phyloP scores from a whole-genome alignment of 129 eudicot genomes.

The carrot (Daucus carota) region DNA sequence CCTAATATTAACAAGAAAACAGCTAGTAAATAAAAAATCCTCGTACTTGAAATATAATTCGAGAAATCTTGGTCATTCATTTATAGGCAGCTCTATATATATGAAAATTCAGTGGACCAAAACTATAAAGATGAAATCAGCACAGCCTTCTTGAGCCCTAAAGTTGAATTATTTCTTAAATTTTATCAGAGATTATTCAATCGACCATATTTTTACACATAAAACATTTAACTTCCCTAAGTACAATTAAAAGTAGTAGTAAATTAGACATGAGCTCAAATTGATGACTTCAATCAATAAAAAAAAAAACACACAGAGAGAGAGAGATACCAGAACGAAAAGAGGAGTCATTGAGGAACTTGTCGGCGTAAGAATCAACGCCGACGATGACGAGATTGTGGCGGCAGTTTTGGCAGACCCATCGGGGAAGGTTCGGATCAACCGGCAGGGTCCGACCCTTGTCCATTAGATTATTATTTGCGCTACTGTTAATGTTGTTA shows the following conservation, averaged over 20 bases:
- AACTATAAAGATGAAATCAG: neutral
- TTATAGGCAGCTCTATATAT: too few species aligned
- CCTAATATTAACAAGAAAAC: too few species aligned
- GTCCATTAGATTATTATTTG: constrained; percentile 25
- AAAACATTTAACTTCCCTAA: neutral
- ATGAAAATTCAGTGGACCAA: too few species aligned
- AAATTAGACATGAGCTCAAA: neutral
- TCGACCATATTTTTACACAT: neutral
- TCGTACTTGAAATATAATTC: too few species aligned
- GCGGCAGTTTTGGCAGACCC: constrained; percentile 94
- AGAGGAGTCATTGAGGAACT: constrained; percentile 34
- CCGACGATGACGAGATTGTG: constrained; percentile 75
- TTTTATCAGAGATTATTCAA: neutral
- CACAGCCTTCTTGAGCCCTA: neutral
- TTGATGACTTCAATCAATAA: neutral
- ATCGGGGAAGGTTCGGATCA: constrained; percentile 82
- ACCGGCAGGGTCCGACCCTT: constrained; percentile 64
- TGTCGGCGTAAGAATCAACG: constrained; percentile 72
- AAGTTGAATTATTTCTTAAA: neutral
- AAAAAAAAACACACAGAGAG: constrained; percentile 1
- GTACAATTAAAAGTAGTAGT: neutral
- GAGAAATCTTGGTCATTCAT: too few species aligned
- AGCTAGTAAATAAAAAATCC: too few species aligned
- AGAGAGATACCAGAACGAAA: constrained; percentile 50
- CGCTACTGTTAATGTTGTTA: constrained; percentile 17